Base-by-base conservation (phyloP, 768 basidiomycete species). In the Mycena latifolia region DNA sequence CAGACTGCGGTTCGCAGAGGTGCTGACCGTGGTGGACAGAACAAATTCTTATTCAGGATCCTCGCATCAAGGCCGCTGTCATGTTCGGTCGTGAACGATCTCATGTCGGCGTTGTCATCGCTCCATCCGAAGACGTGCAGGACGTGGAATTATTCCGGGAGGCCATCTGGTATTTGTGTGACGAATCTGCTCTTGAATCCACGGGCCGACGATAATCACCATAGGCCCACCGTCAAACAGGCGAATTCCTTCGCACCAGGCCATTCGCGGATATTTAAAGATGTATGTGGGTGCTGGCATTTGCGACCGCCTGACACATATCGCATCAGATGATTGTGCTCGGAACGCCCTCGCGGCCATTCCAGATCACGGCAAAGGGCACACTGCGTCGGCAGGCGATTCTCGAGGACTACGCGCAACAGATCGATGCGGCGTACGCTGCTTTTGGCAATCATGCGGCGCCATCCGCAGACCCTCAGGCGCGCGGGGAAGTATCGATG, bases 311-410 rank as follows among this genome's bases (percentile, higher is more conserved):
- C n/a, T n/a, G n/a, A n/a, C n/a, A n/a, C n/a, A n/a, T n/a, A n/a
- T n/a, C n/a, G n/a, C n/a, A n/a, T n/a, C 22, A 84, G 81, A 86
- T 85, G 81, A 79, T 86, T 54, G 54, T 84, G 6, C 73, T 84
- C 29, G 69, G 79, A 1, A 74, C 73, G 3, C 78, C 80, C 0
- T 70, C 74, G 5, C 81, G 81, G 59, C 84, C 84, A 1, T 84
- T 86, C 61, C 72, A 69, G 8, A 79, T 79, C 53, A 85, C 83
- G 0, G 73, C 78, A 2, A 86, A 86, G 72, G 76, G 76, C 33
- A 81, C 80, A 0, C 67, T 79, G 0, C 73, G 79, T 2, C 50
- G 59, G 1, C 22, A 33, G 5, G 25, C n/a, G 6, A 61, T 53
- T 45, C 39, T 61, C 9, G 24, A 61, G 28, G 59, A 61, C 45